Base-by-base conservation (phyloP, 148 eudicot species). In the Heliosperma pusillum region DNA sequence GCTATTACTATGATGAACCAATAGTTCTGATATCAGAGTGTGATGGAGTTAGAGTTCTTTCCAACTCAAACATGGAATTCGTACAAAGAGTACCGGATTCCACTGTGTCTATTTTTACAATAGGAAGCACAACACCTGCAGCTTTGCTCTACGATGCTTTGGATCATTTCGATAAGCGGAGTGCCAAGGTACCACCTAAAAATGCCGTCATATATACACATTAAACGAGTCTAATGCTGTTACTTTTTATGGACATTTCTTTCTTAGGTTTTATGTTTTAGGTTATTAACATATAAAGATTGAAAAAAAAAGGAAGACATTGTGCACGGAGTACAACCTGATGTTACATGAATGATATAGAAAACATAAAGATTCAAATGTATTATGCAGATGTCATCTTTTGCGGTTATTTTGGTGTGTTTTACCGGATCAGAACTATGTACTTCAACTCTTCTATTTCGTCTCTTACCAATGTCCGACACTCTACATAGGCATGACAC, bases 71-170 rank as follows among this genome's bases (percentile, higher is more conserved):
- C 73, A 88, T 95, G 99, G 99, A 92, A 74, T 90, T 92, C 80
- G 82, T 95, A 57, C 99, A 95, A 83, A 82, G 97, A 77, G 99
- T 95, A 78, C 99, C 99, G 65, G 96, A 89, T 86, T 92, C 99
- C 33, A 90, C 93, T 3, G 99, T 89, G 78, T 90, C 97, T 13
- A 95, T 95, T 56, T 95, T 90, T 81, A 85, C 84, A 82, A 95
- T 95, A 79, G 99, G 99, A 76, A 95, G 99, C 85, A 92, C 99
- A 27, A 80, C 85, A n/a, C 97, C 99, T 72, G 90, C 99, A 71
- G 99, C 99, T 58, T 88, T 95, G 80, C 81, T 95, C 17, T 92
- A 89, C 83, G 99, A 95, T 90, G 97, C 99, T 70, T 73, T 92
- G 85, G 99, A 95, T 82, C 99, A 90, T 82, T 95, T 90, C 86